Base-by-base conservation (phyloP, 2,329 filamentous ascomycete species). In the Aschersonia sp. region DNA sequence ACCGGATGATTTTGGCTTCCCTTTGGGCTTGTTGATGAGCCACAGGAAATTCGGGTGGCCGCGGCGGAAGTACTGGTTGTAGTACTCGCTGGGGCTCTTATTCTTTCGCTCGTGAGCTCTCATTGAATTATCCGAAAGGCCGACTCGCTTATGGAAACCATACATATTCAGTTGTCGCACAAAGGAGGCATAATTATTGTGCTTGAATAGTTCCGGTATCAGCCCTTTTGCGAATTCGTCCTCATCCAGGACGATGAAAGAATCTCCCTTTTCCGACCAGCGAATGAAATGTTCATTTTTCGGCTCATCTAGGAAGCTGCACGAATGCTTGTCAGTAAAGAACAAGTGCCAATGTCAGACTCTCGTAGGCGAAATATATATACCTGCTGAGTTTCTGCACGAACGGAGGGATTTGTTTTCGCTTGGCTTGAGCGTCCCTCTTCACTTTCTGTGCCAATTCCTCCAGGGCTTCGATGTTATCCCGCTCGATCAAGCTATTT, bases 181-280 rank as follows among this genome's bases (percentile, higher is more conserved):
- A 61, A 96, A 96, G 54, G 89, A 95, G 44, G 89, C 89, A 65
- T 96, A 96, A 64, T 96, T 96, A 74, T 91, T 95, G 69, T 98
- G 92, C 66, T 98, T 98, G 75, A 98, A 98, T 52, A 97, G 82
- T 65, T 97, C 94, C 1, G 92, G 92, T 30, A 98, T 85, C 56
- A 98, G 84, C 40, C 86, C 88, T 67, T 96, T 97, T 28, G 92
- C 96, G 61, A 98, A 98, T 67, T 95, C 91, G 60, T 98, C 92
- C 66, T 98, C 92, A 59, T 98, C 91, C 6, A 97, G 70, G 3
- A 98, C 91, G 49, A 97, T 85, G 66, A 98, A 98, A 0, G 91
- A 96, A 59, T 94, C 89, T 31, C 92, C 92, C 59, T 91, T 88
- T 57, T 94, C 87, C 0, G 92, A 96, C 92, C 92, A 98, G 56